Base-by-base conservation (phyloP, 2,329 filamentous ascomycete species). In the Pseudocercospora macadamiae region DNA sequence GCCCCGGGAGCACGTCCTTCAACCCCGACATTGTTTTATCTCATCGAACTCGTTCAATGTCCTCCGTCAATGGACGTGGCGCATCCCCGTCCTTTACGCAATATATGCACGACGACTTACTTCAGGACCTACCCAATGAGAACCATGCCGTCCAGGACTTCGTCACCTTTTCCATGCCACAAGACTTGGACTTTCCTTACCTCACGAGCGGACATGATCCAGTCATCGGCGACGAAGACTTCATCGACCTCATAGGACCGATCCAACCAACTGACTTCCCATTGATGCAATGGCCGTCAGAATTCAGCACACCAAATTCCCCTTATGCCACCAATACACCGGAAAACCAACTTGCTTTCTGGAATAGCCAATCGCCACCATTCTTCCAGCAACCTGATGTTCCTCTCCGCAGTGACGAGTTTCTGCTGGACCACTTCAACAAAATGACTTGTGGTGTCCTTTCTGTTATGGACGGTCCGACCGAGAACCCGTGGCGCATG, bases 401-500 rank as follows among this genome's bases (percentile, higher is more conserved):
- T 37, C 57, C 67, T 1, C 54, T 69, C 14, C 68, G 71, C 49
- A 72, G 84, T 55, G 79, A 82, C 8, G 87, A 89, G 63, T 83
- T 85, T 77, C 75, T 89, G 19, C 82, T 85, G 51, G 71, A 84
- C 51, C 81, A 85, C 23, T 90, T 88, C 66, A 84, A 89, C 67
- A 81, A 79, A 63, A 77, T 86, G 57, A 90, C 87, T 0, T 90
- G 87, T 68, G 86, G 86, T 2, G 88, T 90, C 49, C 76, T 90
- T 18, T 90, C 87, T 0, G 80, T 90, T 52, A 89, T 89, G 68
- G 86, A 90, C 70, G 87, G 87, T 0, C 80, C 82, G 5, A 83
- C 80, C 1, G 88, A 90, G 66, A 90, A 90, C 68, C 87, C 87
- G 2, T 90, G 88, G 88, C 81, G 86, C 25, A 89, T 83, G 4